Evolutionary conservation across 108 stramenopile species (phyloP).

Genomic region (Discostella stelligeroides): DNA sequence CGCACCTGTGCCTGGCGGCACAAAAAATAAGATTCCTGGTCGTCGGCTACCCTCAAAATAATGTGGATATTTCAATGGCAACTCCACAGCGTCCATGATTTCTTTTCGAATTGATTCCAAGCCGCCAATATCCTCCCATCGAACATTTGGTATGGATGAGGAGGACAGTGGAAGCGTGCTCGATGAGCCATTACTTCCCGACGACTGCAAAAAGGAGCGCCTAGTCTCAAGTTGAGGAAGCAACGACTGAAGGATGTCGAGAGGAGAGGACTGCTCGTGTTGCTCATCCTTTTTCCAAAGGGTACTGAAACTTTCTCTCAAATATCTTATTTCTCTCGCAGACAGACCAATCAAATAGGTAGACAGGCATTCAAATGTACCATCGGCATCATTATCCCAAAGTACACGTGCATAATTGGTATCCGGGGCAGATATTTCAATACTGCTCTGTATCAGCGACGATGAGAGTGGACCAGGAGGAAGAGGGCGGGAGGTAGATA

Average conservation of each 20-base stretch:
- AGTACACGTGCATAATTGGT: conserved; percentile 56
- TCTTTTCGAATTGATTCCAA: conserved; percentile 92
- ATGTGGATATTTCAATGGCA: conserved; percentile 94
- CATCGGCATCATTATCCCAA: conserved; percentile 57
- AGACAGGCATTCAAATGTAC: conserved; percentile 39
- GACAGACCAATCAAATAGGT: conserved; percentile 19
- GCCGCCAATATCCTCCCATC: conserved; percentile 97
- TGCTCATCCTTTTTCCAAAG: conserved; percentile 15
- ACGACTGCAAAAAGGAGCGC: conserved; percentile 24
- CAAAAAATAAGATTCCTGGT: conserved; percentile 90
- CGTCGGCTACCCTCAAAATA: conserved; percentile 84
- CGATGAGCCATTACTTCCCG: conserved; percentile 28
- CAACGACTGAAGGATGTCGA: conserved; percentile 31
- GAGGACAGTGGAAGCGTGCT: conserved; percentile 46
- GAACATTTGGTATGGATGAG: conserved; percentile 67
- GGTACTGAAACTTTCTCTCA: conserved; percentile 41
- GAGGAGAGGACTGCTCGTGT: conserved; percentile 5
- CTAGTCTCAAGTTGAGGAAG: conserved; percentile 25
- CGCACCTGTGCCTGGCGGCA: conserved; percentile 86
- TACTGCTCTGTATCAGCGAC: conserved; percentile 53
- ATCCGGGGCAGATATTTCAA: conserved; percentile 57
- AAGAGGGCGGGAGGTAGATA: conserved; percentile 57
- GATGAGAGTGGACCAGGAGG: conserved; percentile 63
- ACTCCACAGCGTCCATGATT: conserved; percentile 98
- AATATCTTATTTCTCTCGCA: conserved; percentile 30